Conservation (phyloP, 306 rosid species). For the Hippophae tibetana region DNA sequence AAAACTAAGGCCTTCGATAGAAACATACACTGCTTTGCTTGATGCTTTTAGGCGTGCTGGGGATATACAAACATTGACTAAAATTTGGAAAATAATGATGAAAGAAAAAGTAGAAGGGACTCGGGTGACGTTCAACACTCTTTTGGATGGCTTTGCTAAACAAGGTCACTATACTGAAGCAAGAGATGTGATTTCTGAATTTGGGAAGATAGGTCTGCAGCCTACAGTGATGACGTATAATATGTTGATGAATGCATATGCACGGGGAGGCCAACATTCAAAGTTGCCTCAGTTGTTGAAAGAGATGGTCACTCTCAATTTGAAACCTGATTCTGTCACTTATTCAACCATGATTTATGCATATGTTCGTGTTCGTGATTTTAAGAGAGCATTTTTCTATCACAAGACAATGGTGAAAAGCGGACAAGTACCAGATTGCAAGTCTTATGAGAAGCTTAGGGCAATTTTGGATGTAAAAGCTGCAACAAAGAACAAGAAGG, state of each 20-base stretch:
- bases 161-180: slow-evolving; percentile 78
- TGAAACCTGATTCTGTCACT: slow-evolving; percentile 76
- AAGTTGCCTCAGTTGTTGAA: slow-evolving; percentile 69
- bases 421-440: slow-evolving; percentile 51
- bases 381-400: slow-evolving; percentile 55
- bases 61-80: slow-evolving; percentile 56
- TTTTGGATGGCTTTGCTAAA: slow-evolving; percentile 83
- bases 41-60: slow-evolving; percentile 82
- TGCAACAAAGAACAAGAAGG: slow-evolving; percentile 58
- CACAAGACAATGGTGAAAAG: slow-evolving; percentile 73
- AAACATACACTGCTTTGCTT: slow-evolving; percentile 73
- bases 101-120: slow-evolving; percentile 57
- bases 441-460: slow-evolving; percentile 58
- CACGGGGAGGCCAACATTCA: slow-evolving; percentile 68
- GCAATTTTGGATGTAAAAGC: slow-evolving; percentile 56
- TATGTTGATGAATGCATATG: slow-evolving; percentile 83
- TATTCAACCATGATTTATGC: slow-evolving; percentile 81
- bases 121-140: slow-evolving; percentile 56
- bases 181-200: slow-evolving; percentile 67
- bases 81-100: slow-evolving; percentile 72
- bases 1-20: slow-evolving; percentile 68
- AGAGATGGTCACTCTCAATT: slow-evolving; percentile 58
- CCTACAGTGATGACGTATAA: slow-evolving; percentile 80
- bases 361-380: slow-evolving; percentile 60
- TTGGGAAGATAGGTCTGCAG: slow-evolving; percentile 57